Percentiles rank a stretch among this genome's conserved stretches.
phyloP scores from a whole-genome alignment of 2,329 filamentous ascomycete species.

The Aspergillus awamori region DNA sequence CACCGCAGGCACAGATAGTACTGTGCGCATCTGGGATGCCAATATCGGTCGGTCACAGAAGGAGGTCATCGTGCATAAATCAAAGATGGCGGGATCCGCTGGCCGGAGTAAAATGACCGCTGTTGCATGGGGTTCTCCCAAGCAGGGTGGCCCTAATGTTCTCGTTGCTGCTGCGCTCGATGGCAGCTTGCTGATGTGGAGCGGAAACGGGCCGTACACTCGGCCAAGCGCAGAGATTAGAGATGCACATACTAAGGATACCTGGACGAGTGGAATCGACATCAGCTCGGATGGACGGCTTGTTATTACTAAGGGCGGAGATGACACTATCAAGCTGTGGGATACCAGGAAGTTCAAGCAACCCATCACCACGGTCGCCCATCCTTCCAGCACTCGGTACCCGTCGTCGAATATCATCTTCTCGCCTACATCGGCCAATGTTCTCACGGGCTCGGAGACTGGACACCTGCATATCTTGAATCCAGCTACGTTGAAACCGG shows the following conservation, averaged over 20 bases:
- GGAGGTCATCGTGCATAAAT: slow-evolving; percentile 95
- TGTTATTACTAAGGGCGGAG: slow-evolving; percentile 86
- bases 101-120: slow-evolving; percentile 93
- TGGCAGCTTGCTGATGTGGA: slow-evolving; percentile 88
- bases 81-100: slow-evolving; percentile 80
- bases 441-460: slow-evolving; percentile 84
- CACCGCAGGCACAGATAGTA: slow-evolving; percentile 93
- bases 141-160: slow-evolving; percentile 76
- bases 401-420: slow-evolving; percentile 87
- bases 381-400: slow-evolving; percentile 81
- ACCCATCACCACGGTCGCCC: slow-evolving; percentile 76
- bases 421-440: slow-evolving; percentile 77
- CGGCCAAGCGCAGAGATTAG: slow-evolving; percentile 80
- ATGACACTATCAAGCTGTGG: slow-evolving; percentile 94
- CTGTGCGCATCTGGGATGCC: slow-evolving; percentile 93
- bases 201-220: slow-evolving; percentile 81
- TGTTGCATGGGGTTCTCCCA: slow-evolving; percentile 78
- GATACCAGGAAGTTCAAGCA: slow-evolving; percentile 94
- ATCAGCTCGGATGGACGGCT: slow-evolving; percentile 89
- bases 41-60: slow-evolving; percentile 89
- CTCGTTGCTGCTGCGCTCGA: slow-evolving; percentile 84
- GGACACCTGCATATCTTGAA: slow-evolving; percentile 93
- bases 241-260: slow-evolving; percentile 78
- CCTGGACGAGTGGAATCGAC: slow-evolving; percentile 90
- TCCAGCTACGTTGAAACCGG: slow-evolving; percentile 81